Evolutionary conservation across 2,329 filamentous ascomycete genomes (phyloP).

Genomic region (Hypoxylon sp.): DNA sequence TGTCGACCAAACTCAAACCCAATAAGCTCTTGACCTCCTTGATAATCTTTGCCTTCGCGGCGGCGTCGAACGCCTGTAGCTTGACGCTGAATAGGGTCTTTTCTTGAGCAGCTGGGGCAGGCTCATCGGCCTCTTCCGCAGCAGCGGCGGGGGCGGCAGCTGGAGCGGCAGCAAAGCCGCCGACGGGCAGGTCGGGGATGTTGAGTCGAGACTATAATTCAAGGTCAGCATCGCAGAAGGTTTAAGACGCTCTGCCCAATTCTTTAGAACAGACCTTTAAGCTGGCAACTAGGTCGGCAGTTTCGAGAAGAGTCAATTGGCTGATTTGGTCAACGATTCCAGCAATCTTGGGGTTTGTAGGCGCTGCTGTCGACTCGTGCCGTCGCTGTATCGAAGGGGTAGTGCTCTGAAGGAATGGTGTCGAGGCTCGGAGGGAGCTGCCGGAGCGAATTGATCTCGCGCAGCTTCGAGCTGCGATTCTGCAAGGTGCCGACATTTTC

Average conservation of each 20-base stretch:
- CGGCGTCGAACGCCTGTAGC: slow-evolving; percentile 89
- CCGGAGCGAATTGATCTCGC: slow-evolving; percentile 72
- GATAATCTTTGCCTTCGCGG: slow-evolving; percentile 97
- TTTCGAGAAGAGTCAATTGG: slow-evolving; percentile 97
- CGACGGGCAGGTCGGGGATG: slow-evolving; percentile 97
- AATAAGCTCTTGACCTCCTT: slow-evolving; percentile 99
- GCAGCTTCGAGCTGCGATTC: slow-evolving; percentile 75
- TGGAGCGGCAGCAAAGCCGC: slow-evolving; percentile 84
- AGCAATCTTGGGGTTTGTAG: slow-evolving; percentile 89
- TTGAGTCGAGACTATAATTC: slow-evolving; percentile 84
- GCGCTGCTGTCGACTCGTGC: slow-evolving; percentile 89
- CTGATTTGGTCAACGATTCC: slow-evolving; percentile 99
- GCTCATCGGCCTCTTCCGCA: slow-evolving; percentile 86
- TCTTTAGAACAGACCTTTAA: slow-evolving; percentile 79
- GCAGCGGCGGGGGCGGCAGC: slow-evolving; percentile 74
- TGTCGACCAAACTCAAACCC: slow-evolving; percentile 95
- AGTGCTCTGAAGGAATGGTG: slow-evolving; percentile 63
- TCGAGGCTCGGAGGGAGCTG: slow-evolving; percentile 62
- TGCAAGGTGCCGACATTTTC: slow-evolving; percentile 74
- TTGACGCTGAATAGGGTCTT: slow-evolving; percentile 98
- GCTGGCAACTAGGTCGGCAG: slow-evolving; percentile 92
- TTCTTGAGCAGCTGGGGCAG: slow-evolving; percentile 90
- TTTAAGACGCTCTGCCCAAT: slow-evolving; percentile 8
- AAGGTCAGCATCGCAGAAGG: slow-evolving; percentile 36
- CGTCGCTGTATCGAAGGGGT: slow-evolving; percentile 71